phyloP scores from a whole-genome alignment of 768 basidiomycete species.

The Rhodotorula paludigena region DNA sequence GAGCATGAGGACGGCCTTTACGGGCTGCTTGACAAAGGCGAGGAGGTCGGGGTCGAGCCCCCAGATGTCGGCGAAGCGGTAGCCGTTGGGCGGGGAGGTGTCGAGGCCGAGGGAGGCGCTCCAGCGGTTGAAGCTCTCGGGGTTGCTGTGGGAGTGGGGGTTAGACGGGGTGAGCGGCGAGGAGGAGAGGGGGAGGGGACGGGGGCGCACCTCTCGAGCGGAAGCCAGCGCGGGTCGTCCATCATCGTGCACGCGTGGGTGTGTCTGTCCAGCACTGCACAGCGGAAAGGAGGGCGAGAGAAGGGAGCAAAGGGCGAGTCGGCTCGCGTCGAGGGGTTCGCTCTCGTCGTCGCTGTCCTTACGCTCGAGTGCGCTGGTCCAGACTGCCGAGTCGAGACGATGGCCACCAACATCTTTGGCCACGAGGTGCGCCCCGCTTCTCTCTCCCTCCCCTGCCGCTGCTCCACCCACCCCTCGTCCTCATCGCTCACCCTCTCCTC shows the following conservation, averaged over 20 bases:
- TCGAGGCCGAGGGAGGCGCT: slow-evolving; percentile 28
- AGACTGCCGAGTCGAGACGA: slow-evolving; percentile 53
- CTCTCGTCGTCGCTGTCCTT: not conserved
- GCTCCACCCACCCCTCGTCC: not conserved
- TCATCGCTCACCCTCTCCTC: not conserved
- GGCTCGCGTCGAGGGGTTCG: not conserved
- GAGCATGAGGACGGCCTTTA: slow-evolving; percentile 76
- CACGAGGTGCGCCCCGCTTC: slow-evolving; percentile 43
- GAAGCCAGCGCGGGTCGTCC: slow-evolving; percentile 24
- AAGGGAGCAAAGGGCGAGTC: not conserved
- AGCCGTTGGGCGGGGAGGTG: slow-evolving; percentile 8
- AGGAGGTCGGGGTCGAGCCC: slow-evolving; percentile 58
- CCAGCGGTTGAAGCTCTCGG: slow-evolving; percentile 33
- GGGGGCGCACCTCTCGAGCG: slow-evolving; percentile 2
- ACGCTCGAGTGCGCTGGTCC: not conserved
- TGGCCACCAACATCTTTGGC: slow-evolving; percentile 66
- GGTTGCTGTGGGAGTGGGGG: slow-evolving; percentile 13
- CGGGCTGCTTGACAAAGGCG: slow-evolving; percentile 62
- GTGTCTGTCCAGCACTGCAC: not conserved
- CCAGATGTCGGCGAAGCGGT: slow-evolving; percentile 29
- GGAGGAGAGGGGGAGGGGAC: not conserved
- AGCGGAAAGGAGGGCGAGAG: not conserved
- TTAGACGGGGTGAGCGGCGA: not conserved
- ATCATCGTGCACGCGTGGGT: not conserved
- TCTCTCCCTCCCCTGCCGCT: not conserved